Conservation (phyloP, 2,329 filamentous ascomycete genomes). For the Botrytis paeoniae region DNA sequence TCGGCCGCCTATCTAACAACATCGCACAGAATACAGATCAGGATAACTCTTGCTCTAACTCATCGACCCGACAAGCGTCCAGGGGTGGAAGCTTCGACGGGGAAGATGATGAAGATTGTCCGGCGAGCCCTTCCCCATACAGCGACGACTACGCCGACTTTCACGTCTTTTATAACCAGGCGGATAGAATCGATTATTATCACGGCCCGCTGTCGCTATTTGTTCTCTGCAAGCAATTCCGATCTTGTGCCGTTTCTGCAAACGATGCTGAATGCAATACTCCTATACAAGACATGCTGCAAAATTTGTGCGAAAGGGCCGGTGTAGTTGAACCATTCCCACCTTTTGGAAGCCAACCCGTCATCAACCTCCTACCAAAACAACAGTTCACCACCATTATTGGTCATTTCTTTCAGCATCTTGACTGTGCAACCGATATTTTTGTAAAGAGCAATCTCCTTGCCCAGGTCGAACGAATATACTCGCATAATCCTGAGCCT, state of each 20-base stretch:
- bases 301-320: slow-evolving; percentile 13
- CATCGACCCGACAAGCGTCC: not conserved
- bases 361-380: slow-evolving; percentile 12
- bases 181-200: not conserved
- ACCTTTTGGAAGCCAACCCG: slow-evolving; percentile 7
- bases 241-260: not conserved
- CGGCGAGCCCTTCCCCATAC: not conserved
- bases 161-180: not conserved
- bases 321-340: slow-evolving; percentile 15
- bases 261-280: not conserved
- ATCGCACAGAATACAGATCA: not conserved
- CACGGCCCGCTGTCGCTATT: not conserved
- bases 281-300: not conserved
- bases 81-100: not conserved
- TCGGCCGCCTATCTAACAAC: slow-evolving; percentile 11
- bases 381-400: slow-evolving; percentile 9
- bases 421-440: slow-evolving; percentile 16
- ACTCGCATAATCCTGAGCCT: slow-evolving; percentile 7
- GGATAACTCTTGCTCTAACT: not conserved
- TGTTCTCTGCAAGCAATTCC: not conserved
- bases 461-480: slow-evolving; percentile 14
- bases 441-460: slow-evolving; percentile 17
- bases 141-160: not conserved
- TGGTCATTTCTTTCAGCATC: slow-evolving; percentile 16
- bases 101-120: not conserved